These are phyloP conservation scores for Isatis tinctoria DNA, from an alignment of 345 rosid species.

Conservation along the genomic window DNA sequence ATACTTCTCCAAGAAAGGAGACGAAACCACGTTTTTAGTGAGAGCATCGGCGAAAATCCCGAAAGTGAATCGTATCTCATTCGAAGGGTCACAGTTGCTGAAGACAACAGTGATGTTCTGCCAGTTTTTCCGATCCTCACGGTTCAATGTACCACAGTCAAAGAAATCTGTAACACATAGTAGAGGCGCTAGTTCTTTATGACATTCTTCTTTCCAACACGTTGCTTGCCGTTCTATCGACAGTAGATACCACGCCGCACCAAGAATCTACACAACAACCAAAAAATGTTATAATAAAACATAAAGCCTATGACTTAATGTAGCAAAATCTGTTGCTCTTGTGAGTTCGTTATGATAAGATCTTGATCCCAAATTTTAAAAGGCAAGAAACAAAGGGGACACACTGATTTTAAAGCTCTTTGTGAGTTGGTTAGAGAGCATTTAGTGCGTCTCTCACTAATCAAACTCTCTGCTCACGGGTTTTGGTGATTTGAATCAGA, in stretches of 20 bases:
- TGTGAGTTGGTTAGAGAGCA: background rate
- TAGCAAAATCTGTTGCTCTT: background rate
- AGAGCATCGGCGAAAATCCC: conserved; percentile 72
- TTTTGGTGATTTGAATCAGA: background rate
- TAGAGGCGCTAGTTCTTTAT: conserved; percentile 38
- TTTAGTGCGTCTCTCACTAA: background rate
- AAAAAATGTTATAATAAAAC: background rate
- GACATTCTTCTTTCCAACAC: conserved; percentile 72
- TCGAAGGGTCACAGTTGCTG: conserved; percentile 49
- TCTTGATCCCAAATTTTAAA: background rate
- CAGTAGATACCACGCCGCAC: conserved; percentile 87
- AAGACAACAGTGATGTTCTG: conserved; percentile 57
- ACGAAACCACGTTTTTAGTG: conserved; percentile 54
- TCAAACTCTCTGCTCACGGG: background rate
- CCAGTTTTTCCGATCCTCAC: conserved; percentile 37
- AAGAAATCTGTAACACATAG: conserved; percentile 46
- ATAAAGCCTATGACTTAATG: background rate
- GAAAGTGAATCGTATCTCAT: conserved; percentile 44
- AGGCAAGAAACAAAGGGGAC: background rate
- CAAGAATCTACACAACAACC: conserved; percentile 54
- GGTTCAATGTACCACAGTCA: conserved; percentile 51
- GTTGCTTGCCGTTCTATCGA: conserved; percentile 76
- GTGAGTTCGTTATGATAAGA: no score
- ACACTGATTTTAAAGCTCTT: background rate
- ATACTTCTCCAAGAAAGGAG: conserved; percentile 60